Percentiles rank a stretch among this genome's conserved stretches.
These are phyloP conservation scores for Candida morakotiae DNA, from an alignment of 805 yeast species.

Conservation along the genomic window DNA sequence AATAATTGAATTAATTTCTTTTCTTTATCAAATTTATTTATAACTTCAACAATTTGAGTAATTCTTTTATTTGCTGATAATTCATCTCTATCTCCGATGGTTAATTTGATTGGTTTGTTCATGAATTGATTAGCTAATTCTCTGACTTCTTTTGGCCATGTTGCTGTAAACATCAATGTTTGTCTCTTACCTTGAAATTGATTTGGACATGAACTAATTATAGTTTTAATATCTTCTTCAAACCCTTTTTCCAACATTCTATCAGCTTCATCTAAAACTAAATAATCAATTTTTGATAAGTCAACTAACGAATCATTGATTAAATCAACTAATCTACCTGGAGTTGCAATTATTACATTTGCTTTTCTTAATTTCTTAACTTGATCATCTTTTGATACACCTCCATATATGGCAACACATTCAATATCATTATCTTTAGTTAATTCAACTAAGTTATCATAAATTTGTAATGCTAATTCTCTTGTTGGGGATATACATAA, in stretches of 20 bases:
- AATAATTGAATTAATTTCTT: conserved; percentile 67
- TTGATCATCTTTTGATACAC: conserved; percentile 95
- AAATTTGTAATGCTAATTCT: conserved; percentile 92
- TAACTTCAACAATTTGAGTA: conserved; percentile 88
- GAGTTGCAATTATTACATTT: conserved; percentile 90
- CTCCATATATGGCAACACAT: conserved; percentile 91
- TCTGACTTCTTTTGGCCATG: conserved; percentile 99
- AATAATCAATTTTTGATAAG: conserved; percentile 62
- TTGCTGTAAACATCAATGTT: conserved; percentile 98
- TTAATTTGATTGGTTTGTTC: conserved; percentile 81
- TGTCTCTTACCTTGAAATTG: conserved; percentile 55
- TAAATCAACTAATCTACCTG: conserved; percentile 93
- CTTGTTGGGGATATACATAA: conserved; percentile 94
- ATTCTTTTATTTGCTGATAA: conserved; percentile 92
- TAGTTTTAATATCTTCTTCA: conserved; percentile 89
- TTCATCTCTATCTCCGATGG: conserved; percentile 93
- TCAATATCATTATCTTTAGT: conserved; percentile 58
- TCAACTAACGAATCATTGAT: conserved; percentile 82
- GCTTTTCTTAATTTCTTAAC: conserved; percentile 58
- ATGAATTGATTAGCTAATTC: conserved; percentile 84
- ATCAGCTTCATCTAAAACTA: conserved; percentile 96
- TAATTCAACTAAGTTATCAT: conserved; percentile 71
- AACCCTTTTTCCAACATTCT: conserved; percentile 98
- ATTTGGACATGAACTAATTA: conserved; percentile 37
- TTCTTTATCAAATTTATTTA: conserved; percentile 75